Evolutionary conservation across 306 rosid genomes (phyloP), one percentile per base, ranked within the genome.

Genomic region (Casuarina cunninghamiana): DNA sequence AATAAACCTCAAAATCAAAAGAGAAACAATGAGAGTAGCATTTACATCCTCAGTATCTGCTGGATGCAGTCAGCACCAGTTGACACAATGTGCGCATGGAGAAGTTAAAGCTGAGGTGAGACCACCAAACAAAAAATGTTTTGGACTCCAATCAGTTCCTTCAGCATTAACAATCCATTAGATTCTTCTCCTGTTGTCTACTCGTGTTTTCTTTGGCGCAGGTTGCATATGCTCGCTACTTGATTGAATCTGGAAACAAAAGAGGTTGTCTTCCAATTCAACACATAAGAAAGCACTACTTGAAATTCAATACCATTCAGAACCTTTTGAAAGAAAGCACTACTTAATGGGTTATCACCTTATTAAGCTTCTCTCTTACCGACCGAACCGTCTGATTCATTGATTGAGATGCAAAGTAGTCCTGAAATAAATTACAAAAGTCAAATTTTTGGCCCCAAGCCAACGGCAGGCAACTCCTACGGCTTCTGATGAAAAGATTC

Each of bases 171-270:
- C 78, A 4, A 75, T 61, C 53, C 68, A 51, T 85, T 81, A 92
- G 73, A 94, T 90, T 87, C 95, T 92, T 83, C 97, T 92, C 82
- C 98, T 83, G 75, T 92, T 90, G 83, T 89, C 98, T 50, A 87
- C 71, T 55, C 95, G 85, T 37, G 87, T 5, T 82, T 88, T 94
- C 88, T 94, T 94, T 53, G 91, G 63, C 43, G 84, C 83, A 42
- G 89, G 79, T 83, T 87, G 84, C 54, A 79, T 53, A 61, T 84
- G 86, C 83, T 87, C 89, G 0, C 84, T 82, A 80, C 87, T 89
- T 65, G 97, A 85, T 80, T 75, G 84, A 86, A 90, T 90, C 98
- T 92, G 77, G 41, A 79, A 35, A 71, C 63, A 75, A 76, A 55
- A 82, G 82, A 60, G 74, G 3, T 10, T 48, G 6, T 77, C 43